Percentiles rank a stretch among this genome's conserved stretches.
phyloP scores from a whole-genome alignment of 73 alveolate species.

The Halteria grandinella region DNA sequence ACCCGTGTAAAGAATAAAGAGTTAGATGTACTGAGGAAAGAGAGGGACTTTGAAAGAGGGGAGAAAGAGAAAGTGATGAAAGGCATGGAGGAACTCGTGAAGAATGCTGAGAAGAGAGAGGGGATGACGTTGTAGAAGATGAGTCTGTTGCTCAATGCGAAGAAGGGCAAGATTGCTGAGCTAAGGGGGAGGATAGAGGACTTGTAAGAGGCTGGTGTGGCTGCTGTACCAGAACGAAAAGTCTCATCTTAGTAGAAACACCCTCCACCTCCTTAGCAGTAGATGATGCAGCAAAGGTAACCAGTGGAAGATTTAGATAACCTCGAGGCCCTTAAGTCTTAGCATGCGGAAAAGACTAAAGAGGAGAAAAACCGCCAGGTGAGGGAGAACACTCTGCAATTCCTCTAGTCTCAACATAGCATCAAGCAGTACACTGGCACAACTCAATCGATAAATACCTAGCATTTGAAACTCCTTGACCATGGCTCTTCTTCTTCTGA shows the following conservation, averaged over 20 bases:
- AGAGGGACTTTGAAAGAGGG: not conserved
- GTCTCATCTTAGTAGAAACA: not conserved
- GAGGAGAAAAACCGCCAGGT: not conserved
- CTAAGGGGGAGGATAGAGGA: not conserved
- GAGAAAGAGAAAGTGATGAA: conserved; percentile 1
- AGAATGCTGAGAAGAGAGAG: conserved; percentile 11
- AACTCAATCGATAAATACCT: not conserved
- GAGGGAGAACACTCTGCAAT: not conserved
- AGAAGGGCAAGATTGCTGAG: conserved; percentile 40
- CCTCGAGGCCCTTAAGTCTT: not conserved
- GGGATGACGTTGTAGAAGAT: not conserved
- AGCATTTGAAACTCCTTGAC: not conserved
- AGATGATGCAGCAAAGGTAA: not conserved
- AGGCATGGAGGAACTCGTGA: not conserved
- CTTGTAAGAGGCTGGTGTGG: not conserved
- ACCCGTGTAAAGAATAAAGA: conserved; percentile 16
- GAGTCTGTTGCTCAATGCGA: conserved; percentile 31
- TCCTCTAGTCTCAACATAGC: not conserved
- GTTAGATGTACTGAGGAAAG: conserved; percentile 15
- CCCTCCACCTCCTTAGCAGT: not conserved
- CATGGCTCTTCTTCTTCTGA: too few species aligned
- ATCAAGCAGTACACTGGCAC: not conserved
- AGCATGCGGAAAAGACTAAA: not conserved
- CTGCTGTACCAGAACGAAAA: not conserved
- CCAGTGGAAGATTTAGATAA: not conserved